phyloP scores from a whole-genome alignment of 441 rosid genomes.

The Erysimum cheiri region DNA sequence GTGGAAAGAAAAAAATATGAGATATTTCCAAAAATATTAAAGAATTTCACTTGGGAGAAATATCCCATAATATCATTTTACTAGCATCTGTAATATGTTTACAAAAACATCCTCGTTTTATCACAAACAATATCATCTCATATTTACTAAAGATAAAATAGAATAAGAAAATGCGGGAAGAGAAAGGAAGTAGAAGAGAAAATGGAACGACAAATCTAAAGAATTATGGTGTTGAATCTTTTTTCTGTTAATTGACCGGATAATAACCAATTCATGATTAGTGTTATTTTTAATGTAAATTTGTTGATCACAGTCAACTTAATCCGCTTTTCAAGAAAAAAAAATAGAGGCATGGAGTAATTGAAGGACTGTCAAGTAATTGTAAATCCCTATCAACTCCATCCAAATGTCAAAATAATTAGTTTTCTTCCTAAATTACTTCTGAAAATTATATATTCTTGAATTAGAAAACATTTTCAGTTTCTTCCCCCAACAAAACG shows the following conservation, averaged over 20 bases:
- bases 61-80: not conserved
- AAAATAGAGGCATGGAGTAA: constrained; percentile 40
- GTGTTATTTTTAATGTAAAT: not conserved
- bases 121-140: not conserved
- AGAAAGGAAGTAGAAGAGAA: not conserved
- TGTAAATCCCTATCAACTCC: constrained; percentile 32
- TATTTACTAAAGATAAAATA: not conserved
- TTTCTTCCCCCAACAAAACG: constrained; percentile 6
- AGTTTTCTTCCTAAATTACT: not conserved
- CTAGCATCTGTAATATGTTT: not conserved
- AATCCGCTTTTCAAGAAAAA: constrained; percentile 18
- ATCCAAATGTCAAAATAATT: constrained; percentile 17
- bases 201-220: no score
- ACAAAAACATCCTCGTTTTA: not conserved
- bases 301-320: constrained; percentile 11
- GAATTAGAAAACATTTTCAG: constrained; percentile 15
- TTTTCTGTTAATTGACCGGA: not conserved
- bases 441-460: constrained; percentile 23
- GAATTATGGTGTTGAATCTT: not conserved
- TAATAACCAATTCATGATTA: not conserved
- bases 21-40: not conserved
- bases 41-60: not conserved
- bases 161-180: not conserved
- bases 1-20: not conserved
- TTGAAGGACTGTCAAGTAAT: constrained; percentile 38